Base-by-base conservation (phyloP, 148 eudicot genomes). In the Persicaria tinctoria region DNA sequence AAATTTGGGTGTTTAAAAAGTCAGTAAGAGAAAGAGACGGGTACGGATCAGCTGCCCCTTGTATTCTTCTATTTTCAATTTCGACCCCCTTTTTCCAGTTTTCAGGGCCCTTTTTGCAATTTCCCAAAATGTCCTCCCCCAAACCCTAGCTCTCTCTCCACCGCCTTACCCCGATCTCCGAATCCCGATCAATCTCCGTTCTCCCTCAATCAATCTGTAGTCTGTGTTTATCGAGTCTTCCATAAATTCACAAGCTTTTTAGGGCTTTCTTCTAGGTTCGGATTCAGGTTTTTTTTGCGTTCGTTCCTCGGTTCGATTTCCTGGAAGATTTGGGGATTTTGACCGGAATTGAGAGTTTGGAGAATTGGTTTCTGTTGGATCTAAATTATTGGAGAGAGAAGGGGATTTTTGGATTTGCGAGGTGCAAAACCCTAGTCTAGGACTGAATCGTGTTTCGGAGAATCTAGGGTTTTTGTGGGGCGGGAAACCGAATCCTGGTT, bases 81-180 rank as follows among this genome's bases (percentile, higher is more conserved):
- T 73, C 68, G 46, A 32, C 48, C 72, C 72, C 72, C 68, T 63
- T 12, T 63, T 63, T 63, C 16, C 64, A 59, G 10, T 59, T 70
- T 74, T n/a, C 23, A 80, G 82, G 82, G 66, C 76, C 82, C 76
- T 38, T 9, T 68, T 68, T 77, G 80, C 82, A 82, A 81, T 44
- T 68, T 72, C 76, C 54, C 74, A 5, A 68, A 73, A 75, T 6
- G 48, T 75, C 74, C 14, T 32, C 47, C 64, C 64, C 56, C 70
- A 75, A 84, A 84, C 82, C 86, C 86, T 76, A 81, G 70, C 66
- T 51, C 62, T 54, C 46, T 78, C 46, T 76, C 82, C 46, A 77
- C 71, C 73, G 48, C 74, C 80, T 79, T 11, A 9, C 74, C 38
- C 62, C 64, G 64, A 59, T 70, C 75, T 74, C 76, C 47, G 45